A percentile compares a stretch with the other conserved stretches of the same genome.
Evolutionary conservation across 192 early-diverging fungal species (phyloP).

Genomic region (Glomus cerebriforme): DNA sequence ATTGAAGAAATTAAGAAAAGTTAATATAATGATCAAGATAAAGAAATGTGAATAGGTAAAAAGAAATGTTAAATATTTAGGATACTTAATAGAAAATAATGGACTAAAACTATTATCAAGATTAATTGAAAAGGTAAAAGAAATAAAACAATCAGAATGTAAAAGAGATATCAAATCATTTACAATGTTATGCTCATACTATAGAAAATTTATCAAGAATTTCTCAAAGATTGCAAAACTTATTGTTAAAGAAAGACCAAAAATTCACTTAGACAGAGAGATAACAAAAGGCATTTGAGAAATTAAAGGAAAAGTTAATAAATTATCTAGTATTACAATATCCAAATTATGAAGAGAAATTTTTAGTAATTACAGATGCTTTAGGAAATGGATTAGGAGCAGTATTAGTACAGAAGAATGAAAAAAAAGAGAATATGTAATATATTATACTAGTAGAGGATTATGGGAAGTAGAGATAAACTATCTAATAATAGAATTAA

Average conservation of each 20-base stretch:
- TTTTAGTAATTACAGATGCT: background rate
- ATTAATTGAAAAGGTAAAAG: too few relatives aligned
- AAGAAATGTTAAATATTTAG: too few relatives aligned
- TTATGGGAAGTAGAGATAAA: background rate
- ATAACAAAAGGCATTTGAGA: background rate
- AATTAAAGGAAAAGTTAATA: background rate
- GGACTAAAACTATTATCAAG: too few relatives aligned
- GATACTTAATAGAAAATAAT: too few relatives aligned
- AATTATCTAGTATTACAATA: background rate
- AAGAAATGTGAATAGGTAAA: too few relatives aligned
- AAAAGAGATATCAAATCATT: too few relatives aligned
- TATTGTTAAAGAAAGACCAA: constrained; percentile 27
- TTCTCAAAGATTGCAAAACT: too few relatives aligned
- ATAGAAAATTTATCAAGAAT: too few relatives aligned
- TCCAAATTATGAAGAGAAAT: background rate
- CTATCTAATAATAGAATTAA: background rate
- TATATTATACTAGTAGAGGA: constrained; percentile 14
- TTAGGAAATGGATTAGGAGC: constrained; percentile 15
- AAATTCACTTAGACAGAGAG: background rate
- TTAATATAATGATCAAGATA: too few relatives aligned
- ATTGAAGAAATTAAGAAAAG: too few relatives aligned
- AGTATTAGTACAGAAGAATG: background rate
- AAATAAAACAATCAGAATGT: too few relatives aligned
- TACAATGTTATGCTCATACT: too few relatives aligned
- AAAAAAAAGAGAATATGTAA: background rate